phyloP scores from a whole-genome alignment of 805 yeast genomes.

The Yamadazyma philogaea region DNA sequence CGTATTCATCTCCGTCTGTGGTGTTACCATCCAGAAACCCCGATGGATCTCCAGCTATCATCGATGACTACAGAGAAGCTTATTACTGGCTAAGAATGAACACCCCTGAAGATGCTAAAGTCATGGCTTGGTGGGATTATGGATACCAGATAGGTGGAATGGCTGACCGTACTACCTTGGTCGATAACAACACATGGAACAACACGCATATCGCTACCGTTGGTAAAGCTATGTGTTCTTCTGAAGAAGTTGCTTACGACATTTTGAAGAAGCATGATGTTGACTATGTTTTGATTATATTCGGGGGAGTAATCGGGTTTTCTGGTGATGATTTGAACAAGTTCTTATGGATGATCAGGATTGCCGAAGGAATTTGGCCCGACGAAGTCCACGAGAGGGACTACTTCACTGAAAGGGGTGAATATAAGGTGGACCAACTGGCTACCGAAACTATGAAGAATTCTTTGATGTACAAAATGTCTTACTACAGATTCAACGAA shows the following conservation, averaged over 20 bases:
- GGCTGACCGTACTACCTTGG: conserved; percentile 98
- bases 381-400: conserved; percentile 89
- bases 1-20: conserved; percentile 97
- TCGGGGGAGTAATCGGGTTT: conserved; percentile 91
- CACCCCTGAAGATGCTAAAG: conserved; percentile 91
- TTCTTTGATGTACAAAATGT: conserved; percentile 92
- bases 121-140: conserved; percentile 99
- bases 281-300: conserved; percentile 87
- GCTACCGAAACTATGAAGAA: conserved; percentile 86
- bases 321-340: conserved; percentile 96
- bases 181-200: conserved; percentile 99
- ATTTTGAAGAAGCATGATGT: conserved; percentile 89
- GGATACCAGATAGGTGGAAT: conserved; percentile 99
- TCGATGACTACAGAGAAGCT: conserved; percentile 98
- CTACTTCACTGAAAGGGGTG: conserved; percentile 82
- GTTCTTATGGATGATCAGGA: conserved; percentile 98
- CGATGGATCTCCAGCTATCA: conserved; percentile 80
- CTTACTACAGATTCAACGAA: conserved; percentile 81
- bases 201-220: conserved; percentile 99
- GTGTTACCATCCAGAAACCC: conserved; percentile 80
- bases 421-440: conserved; percentile 76
- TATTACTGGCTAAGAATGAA: conserved; percentile 99
- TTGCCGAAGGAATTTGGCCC: conserved; percentile 99
- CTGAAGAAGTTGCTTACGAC: conserved; percentile 84
- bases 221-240: conserved; percentile 94